phyloP scores from a whole-genome alignment of 2,329 filamentous ascomycete species.

The Geosmithia flava region DNA sequence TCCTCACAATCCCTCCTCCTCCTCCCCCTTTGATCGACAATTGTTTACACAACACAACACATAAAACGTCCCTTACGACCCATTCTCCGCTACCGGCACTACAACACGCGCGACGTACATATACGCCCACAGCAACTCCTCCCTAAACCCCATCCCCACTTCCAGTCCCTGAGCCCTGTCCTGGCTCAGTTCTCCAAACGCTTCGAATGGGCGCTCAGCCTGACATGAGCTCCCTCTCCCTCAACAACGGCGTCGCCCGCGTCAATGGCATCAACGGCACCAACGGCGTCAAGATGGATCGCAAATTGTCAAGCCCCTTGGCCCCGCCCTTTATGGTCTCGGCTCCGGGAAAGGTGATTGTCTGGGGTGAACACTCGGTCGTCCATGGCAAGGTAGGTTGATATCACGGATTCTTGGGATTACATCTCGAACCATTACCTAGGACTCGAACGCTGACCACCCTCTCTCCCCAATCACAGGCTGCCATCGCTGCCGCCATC shows the following conservation, averaged over 20 bases:
- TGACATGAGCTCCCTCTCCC: slow-evolving; percentile 1
- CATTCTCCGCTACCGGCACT: neutral
- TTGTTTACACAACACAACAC: too few relatives aligned
- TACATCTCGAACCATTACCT: neutral
- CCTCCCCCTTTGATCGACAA: too few relatives aligned
- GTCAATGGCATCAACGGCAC: slow-evolving; percentile 17
- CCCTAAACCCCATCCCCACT: neutral
- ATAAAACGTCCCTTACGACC: too few relatives aligned
- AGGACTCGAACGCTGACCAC: too few relatives aligned
- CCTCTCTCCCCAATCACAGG: slow-evolving; percentile 29
- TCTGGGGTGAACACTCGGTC: slow-evolving; percentile 96
- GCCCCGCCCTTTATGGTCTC: slow-evolving; percentile 96
- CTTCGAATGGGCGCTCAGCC: slow-evolving; percentile 1
- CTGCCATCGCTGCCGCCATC: slow-evolving; percentile 88
- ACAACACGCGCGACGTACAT: neutral
- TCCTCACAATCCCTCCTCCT: too few relatives aligned
- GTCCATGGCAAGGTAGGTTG: slow-evolving; percentile 75
- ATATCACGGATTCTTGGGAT: too few relatives aligned
- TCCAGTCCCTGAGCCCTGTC: neutral
- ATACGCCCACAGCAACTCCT: neutral
- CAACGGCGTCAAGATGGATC: slow-evolving; percentile 25
- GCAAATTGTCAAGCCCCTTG: slow-evolving; percentile 52
- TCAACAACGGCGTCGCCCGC: slow-evolving; percentile 9
- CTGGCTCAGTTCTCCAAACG: neutral
- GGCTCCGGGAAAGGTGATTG: slow-evolving; percentile 94